These are phyloP conservation scores for Elaeagnus macrophylla DNA, from an alignment of 306 rosid species.

Conservation along the genomic window DNA sequence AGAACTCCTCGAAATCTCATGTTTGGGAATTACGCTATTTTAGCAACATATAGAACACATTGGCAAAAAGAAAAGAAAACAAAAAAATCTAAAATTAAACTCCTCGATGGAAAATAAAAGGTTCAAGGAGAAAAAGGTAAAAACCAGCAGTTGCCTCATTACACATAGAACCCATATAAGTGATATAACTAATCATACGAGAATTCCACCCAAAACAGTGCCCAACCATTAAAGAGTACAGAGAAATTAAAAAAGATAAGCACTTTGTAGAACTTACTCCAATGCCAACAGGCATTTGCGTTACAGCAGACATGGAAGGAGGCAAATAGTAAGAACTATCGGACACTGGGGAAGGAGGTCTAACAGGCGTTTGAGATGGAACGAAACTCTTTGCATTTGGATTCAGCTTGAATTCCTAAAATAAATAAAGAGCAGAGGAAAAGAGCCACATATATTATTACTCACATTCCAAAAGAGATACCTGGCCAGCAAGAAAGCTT, in stretches of 20 bases:
- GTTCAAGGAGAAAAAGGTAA: too few species aligned
- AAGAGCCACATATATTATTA: constrained; percentile 2
- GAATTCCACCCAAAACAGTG: too few species aligned
- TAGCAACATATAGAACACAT: too few species aligned
- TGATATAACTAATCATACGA: too few species aligned
- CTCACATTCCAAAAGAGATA: constrained; percentile 1
- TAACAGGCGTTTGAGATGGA: constrained; percentile 63
- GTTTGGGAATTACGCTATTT: too few species aligned
- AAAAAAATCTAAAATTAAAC: too few species aligned
- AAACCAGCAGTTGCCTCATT: too few species aligned
- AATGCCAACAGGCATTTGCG: constrained; percentile 63
- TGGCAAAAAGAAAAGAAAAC: too few species aligned
- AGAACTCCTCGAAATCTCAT: too few species aligned
- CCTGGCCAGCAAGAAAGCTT: constrained; percentile 7
- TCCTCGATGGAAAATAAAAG: too few species aligned
- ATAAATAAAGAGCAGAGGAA: constrained; percentile 6
- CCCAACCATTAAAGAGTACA: background rate
- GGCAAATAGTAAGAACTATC: constrained; percentile 78
- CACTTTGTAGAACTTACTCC: constrained; percentile 54
- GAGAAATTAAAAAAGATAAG: background rate
- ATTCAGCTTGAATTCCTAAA: constrained; percentile 84
- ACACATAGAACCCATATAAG: too few species aligned
- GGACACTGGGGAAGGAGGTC: constrained; percentile 78
- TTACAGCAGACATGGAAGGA: constrained; percentile 53
- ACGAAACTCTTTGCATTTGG: constrained; percentile 89